Conservation (phyloP, 108 stramenopile genomes). For the Pseudonitzschia multiseries region DNA sequence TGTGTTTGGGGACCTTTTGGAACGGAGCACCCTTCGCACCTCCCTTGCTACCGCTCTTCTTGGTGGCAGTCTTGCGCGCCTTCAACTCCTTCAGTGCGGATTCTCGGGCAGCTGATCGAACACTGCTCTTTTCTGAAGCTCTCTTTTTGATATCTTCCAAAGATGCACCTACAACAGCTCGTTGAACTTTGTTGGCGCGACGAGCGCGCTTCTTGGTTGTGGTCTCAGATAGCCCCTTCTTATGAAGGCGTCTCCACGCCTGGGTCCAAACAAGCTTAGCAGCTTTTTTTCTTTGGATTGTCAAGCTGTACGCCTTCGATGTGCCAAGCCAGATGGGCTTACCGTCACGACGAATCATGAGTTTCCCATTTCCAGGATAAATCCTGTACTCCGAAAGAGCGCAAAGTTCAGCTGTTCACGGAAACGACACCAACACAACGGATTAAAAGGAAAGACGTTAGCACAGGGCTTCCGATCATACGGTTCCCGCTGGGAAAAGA, state of each 20-base stretch:
- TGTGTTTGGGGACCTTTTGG: constrained; percentile 75
- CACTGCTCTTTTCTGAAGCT: constrained; percentile 82
- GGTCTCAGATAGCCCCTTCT: constrained; percentile 95
- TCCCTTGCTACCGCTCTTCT: constrained; percentile 59
- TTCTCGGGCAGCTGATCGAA: constrained; percentile 73
- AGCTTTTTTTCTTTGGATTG: constrained; percentile 97
- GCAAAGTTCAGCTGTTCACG: constrained; percentile 89
- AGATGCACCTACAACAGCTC: constrained; percentile 97
- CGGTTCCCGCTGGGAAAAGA: no score
- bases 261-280: constrained; percentile 99
- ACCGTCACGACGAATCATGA: constrained; percentile 98
- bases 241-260: constrained; percentile 99
- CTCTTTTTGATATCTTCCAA: constrained; percentile 97
- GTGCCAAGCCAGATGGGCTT: constrained; percentile 94
- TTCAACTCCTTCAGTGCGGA: constrained; percentile 92
- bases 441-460: neutral
- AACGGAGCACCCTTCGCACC: constrained; percentile 28
- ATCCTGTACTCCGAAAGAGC: constrained; percentile 99
- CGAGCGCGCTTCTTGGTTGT: constrained; percentile 90
- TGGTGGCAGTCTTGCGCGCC: constrained; percentile 80
- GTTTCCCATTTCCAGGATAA: constrained; percentile 99
- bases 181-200: constrained; percentile 89
- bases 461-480: neutral
- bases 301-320: constrained; percentile 94
- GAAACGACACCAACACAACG: constrained; percentile 1